Conservation (phyloP, 2,329 filamentous ascomycete genomes). For the Ophiostoma himal-ulmi region DNA sequence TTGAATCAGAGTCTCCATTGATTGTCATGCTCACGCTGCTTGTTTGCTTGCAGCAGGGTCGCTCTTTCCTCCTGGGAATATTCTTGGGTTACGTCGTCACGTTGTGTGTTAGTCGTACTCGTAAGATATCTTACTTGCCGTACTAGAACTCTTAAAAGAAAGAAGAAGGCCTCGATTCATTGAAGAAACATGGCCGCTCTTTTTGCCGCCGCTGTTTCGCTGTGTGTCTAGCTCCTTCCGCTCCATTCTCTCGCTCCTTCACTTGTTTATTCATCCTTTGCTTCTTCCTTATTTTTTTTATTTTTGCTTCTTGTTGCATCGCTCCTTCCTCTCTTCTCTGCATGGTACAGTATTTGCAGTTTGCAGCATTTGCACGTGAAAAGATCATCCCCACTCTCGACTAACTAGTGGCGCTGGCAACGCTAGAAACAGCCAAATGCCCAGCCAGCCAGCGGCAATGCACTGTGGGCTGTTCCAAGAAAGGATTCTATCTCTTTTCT, state of each 20-base stretch:
- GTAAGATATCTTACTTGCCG: background rate
- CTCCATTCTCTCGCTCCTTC: background rate
- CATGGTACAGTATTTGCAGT: background rate
- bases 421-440: background rate
- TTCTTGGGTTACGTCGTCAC: background rate
- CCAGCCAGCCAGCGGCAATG: conserved; percentile 1
- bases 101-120: background rate
- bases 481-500: background rate
- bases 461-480: background rate
- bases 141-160: background rate
- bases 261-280: background rate
- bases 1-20: background rate
- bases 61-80: background rate
- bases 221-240: background rate
- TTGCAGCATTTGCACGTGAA: conserved; percentile 6
- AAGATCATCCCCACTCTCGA: conserved; percentile 1
- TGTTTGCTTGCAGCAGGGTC: conserved; percentile 2
- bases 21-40: background rate
- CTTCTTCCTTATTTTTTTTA: background rate
- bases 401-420: conserved; percentile 6
- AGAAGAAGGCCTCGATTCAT: background rate
- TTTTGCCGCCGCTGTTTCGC: background rate
- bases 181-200: background rate
- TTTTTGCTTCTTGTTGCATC: conserved; percentile 6
- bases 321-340: background rate